Percentiles rank a stretch among this genome's conserved stretches.
Evolutionary conservation across 371 early-diverging fungal species (phyloP).

Genomic region (Zychaea mexicana): DNA sequence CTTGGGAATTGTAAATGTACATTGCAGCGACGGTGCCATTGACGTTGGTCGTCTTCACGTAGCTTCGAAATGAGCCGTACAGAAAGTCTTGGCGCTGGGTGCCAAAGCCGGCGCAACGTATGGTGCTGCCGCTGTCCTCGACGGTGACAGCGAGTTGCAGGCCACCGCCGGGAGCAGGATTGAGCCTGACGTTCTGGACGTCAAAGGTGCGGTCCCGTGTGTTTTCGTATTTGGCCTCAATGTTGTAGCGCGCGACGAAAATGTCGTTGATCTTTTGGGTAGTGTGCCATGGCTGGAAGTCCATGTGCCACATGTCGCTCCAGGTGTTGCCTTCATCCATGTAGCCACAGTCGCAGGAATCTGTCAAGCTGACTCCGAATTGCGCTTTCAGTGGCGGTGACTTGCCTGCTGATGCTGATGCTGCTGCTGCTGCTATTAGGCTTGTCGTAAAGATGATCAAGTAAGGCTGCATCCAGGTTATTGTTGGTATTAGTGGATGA

Average conservation of each 20-base stretch:
- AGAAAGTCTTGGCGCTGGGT: conserved; percentile 23
- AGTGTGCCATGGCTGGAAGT: conserved; percentile 11
- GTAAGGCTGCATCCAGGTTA: too few relatives aligned
- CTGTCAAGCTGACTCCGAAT: neutral
- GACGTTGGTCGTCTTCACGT: conserved; percentile 20
- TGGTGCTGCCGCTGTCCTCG: neutral
- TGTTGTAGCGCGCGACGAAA: conserved; percentile 22
- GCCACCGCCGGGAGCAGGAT: neutral
- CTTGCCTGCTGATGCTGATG: too few relatives aligned
- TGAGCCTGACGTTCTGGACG: conserved; percentile 14
- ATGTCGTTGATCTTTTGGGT: conserved; percentile 9
- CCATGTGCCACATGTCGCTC: conserved; percentile 28
- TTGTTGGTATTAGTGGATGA: too few relatives aligned
- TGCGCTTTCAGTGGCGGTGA: neutral
- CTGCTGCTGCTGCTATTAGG: too few relatives aligned
- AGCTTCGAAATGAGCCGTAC: conserved; percentile 30
- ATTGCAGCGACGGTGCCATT: conserved; percentile 32
- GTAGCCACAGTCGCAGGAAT: conserved; percentile 26
- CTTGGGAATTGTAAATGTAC: conserved; percentile 23
- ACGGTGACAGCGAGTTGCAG: conserved; percentile 21
- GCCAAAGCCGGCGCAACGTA: conserved; percentile 23
- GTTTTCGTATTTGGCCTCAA: conserved; percentile 21
- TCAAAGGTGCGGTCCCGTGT: conserved; percentile 15
- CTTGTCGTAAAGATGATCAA: too few relatives aligned
- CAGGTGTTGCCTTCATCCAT: conserved; percentile 10